phyloP scores from a whole-genome alignment of 768 basidiomycete genomes.

The Pleurotus djamor region DNA sequence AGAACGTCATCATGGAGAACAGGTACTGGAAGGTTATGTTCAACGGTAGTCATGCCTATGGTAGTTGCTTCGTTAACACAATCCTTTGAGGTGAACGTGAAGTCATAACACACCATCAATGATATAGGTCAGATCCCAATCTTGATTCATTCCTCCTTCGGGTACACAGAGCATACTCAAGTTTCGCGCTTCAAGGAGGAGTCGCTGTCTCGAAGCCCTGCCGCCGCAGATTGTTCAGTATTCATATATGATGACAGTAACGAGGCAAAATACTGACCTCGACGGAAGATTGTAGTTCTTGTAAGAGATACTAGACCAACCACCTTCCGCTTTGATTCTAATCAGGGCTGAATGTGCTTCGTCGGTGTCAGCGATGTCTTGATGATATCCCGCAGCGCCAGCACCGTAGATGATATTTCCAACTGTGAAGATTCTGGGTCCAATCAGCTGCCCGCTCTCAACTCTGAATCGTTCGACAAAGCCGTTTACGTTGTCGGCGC shows the following conservation, averaged over 20 bases:
- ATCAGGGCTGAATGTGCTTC: slow-evolving; percentile 67
- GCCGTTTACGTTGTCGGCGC: slow-evolving; percentile 56
- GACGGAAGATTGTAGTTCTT: slow-evolving; percentile 77
- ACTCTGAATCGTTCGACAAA: slow-evolving; percentile 67
- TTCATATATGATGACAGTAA: too few species aligned
- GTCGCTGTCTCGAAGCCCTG: slow-evolving; percentile 61
- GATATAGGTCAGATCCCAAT: slow-evolving; percentile 80
- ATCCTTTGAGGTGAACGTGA: background rate
- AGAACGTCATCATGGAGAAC: slow-evolving; percentile 65
- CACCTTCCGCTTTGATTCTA: slow-evolving; percentile 72
- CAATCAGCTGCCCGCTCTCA: slow-evolving; percentile 66
- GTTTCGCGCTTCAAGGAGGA: slow-evolving; percentile 59
- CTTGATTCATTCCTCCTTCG: slow-evolving; percentile 78
- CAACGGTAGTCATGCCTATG: slow-evolving; percentile 74
- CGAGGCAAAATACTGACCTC: slow-evolving; percentile 51
- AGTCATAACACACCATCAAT: slow-evolving; percentile 70
- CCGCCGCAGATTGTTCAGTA: too few species aligned
- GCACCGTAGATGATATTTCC: slow-evolving; percentile 66
- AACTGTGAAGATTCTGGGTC: slow-evolving; percentile 72
- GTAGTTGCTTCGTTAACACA: background rate
- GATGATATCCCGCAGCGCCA: slow-evolving; percentile 42
- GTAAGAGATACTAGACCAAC: slow-evolving; percentile 68
- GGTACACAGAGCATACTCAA: slow-evolving; percentile 71
- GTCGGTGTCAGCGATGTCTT: slow-evolving; percentile 57
- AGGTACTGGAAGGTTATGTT: slow-evolving; percentile 68